phyloP scores from a whole-genome alignment of 805 yeast species.

The Wickerhamiella australiensis region DNA sequence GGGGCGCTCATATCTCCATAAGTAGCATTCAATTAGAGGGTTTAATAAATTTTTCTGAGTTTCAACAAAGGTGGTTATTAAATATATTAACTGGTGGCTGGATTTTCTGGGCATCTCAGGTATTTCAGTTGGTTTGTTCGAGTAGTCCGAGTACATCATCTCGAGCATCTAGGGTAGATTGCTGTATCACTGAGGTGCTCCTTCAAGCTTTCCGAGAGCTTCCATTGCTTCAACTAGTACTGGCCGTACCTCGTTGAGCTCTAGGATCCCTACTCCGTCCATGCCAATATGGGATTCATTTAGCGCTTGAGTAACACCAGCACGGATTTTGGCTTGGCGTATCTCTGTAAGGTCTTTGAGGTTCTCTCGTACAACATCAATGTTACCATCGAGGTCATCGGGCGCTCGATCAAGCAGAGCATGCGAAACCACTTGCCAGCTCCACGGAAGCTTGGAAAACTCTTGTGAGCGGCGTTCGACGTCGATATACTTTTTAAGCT shows the following conservation, averaged over 20 bases:
- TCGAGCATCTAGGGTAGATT: too few relatives aligned
- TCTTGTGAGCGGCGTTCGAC: slow-evolving; percentile 49
- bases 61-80: too few relatives aligned
- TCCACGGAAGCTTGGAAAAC: slow-evolving; percentile 59
- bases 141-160: too few relatives aligned
- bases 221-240: slow-evolving; percentile 73
- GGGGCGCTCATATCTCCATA: too few relatives aligned
- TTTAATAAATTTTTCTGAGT: neutral
- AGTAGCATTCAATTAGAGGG: neutral
- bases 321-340: slow-evolving; percentile 64
- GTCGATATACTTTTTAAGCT: slow-evolving; percentile 46
- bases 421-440: slow-evolving; percentile 77
- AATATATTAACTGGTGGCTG: too few relatives aligned
- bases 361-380: slow-evolving; percentile 54
- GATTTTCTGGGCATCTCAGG: too few relatives aligned
- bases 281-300: slow-evolving; percentile 75
- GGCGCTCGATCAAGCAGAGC: slow-evolving; percentile 55
- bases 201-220: slow-evolving; percentile 45
- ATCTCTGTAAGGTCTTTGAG: slow-evolving; percentile 79
- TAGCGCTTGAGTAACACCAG: slow-evolving; percentile 54
- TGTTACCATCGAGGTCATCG: slow-evolving; percentile 67
- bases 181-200: too few relatives aligned
- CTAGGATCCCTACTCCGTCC: slow-evolving; percentile 71
- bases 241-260: slow-evolving; percentile 79
- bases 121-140: too few relatives aligned